A percentile compares a stretch with the other conserved stretches of the same genome.
phyloP scores from a whole-genome alignment of 2,329 filamentous ascomycete species.

The Canariomyces notabilis region DNA sequence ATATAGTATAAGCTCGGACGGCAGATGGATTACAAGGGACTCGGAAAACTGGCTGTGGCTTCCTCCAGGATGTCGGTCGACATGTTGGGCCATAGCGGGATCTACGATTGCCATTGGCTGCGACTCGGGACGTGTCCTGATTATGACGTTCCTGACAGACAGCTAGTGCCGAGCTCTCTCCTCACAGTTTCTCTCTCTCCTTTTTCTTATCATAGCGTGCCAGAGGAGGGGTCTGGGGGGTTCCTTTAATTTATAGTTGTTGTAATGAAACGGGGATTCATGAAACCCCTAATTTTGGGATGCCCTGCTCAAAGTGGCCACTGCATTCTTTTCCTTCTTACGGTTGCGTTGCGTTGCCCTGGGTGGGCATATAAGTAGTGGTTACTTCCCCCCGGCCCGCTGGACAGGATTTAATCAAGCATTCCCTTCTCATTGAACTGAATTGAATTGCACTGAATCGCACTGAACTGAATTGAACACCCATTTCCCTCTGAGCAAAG shows the following conservation, averaged over 20 bases:
- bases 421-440: too few species aligned
- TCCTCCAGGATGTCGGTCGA: not conserved
- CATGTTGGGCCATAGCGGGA: not conserved
- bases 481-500: too few species aligned
- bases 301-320: too few species aligned
- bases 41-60: constrained; percentile 3
- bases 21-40: not conserved
- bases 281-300: too few species aligned
- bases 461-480: too few species aligned
- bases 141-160: not conserved
- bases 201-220: constrained; percentile 4
- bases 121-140: not conserved
- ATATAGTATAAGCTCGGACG: constrained; percentile 1
- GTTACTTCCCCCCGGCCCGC: too few species aligned
- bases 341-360: too few species aligned
- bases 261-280: too few species aligned
- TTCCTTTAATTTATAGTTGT: constrained; percentile 2
- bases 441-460: too few species aligned
- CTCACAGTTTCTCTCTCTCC: not conserved
- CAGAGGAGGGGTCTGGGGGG: not conserved
- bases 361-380: too few species aligned
- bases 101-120: constrained; percentile 1
- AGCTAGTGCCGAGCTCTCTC: not conserved
- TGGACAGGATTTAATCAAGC: too few species aligned
- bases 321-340: too few species aligned